Evolutionary conservation across 164 flowering plant genomes (phyloP).

Genomic region (Pachysandra terminalis): DNA sequence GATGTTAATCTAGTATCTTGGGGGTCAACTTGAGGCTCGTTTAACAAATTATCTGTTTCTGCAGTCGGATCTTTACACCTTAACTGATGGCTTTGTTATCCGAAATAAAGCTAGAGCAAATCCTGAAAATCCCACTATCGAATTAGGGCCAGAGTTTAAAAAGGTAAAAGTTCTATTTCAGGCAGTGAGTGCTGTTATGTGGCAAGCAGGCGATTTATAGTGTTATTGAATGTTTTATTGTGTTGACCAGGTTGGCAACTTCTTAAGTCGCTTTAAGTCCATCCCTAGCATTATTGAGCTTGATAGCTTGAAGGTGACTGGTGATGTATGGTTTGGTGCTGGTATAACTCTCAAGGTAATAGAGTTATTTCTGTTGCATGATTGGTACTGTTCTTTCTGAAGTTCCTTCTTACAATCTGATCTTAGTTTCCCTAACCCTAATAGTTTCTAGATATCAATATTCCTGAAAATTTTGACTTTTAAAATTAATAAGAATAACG

Average conservation of each 20-base stretch:
- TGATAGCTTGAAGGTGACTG: conserved; percentile 84
- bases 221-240: conserved; percentile 1
- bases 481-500: no score
- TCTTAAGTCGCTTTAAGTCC: conserved; percentile 80
- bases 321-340: conserved; percentile 97
- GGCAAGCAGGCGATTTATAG: not conserved
- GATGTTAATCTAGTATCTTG: no score
- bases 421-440: not conserved
- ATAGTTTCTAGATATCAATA: not conserved
- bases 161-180: conserved; percentile 46
- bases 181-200: conserved; percentile 1
- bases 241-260: conserved; percentile 59
- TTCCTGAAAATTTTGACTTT: no score
- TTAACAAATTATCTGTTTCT: conserved; percentile 10
- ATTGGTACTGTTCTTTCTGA: not conserved
- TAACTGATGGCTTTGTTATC: conserved; percentile 61
- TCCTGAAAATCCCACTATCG: conserved; percentile 82
- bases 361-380: not conserved
- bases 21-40: not conserved
- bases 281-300: conserved; percentile 93
- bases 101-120: conserved; percentile 67
- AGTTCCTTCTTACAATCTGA: not conserved
- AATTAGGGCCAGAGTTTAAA: conserved; percentile 92
- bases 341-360: conserved; percentile 74
- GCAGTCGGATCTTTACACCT: conserved; percentile 97